Conservation (phyloP, 2,329 filamentous ascomycete species). For the Trichoderma harzianum region DNA sequence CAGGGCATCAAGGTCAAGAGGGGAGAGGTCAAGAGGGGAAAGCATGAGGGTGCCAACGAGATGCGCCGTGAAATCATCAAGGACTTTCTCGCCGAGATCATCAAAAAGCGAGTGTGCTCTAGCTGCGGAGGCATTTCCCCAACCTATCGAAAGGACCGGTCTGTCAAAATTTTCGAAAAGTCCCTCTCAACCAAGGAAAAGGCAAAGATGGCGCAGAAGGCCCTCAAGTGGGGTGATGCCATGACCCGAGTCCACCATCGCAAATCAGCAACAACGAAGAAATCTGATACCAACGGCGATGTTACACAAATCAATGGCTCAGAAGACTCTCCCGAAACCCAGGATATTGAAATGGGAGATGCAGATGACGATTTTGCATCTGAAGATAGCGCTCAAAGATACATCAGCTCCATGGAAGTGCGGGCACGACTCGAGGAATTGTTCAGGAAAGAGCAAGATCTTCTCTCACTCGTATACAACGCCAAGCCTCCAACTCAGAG, state of each 20-base stretch:
- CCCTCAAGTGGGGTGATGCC: constrained; percentile 67
- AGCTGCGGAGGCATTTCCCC: constrained; percentile 70
- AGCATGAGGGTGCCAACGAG: constrained; percentile 80
- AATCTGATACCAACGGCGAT: constrained; percentile 59
- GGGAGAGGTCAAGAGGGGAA: constrained; percentile 55
- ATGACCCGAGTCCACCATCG: constrained; percentile 46
- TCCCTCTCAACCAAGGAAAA: constrained; percentile 70
- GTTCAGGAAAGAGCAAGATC: constrained; percentile 82
- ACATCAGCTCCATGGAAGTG: constrained; percentile 80
- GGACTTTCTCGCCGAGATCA: constrained; percentile 74
- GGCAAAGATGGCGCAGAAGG: constrained; percentile 68
- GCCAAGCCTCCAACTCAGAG: constrained; percentile 62
- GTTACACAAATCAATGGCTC: constrained; percentile 50
- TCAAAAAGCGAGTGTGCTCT: constrained; percentile 65
- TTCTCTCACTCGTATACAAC: constrained; percentile 81
- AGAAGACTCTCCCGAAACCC: constrained; percentile 39
- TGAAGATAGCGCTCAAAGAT: constrained; percentile 54
- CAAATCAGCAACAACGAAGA: constrained; percentile 43
- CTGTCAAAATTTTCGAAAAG: constrained; percentile 91
- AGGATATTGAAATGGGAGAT: constrained; percentile 33
- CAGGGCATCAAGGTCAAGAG: constrained; percentile 52
- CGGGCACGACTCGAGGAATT: constrained; percentile 72
- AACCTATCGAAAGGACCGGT: constrained; percentile 81
- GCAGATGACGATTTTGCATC: constrained; percentile 21
- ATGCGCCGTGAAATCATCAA: constrained; percentile 73